Conservation (phyloP, 495 filamentous ascomycete species). For the Apodospora peruviana region DNA sequence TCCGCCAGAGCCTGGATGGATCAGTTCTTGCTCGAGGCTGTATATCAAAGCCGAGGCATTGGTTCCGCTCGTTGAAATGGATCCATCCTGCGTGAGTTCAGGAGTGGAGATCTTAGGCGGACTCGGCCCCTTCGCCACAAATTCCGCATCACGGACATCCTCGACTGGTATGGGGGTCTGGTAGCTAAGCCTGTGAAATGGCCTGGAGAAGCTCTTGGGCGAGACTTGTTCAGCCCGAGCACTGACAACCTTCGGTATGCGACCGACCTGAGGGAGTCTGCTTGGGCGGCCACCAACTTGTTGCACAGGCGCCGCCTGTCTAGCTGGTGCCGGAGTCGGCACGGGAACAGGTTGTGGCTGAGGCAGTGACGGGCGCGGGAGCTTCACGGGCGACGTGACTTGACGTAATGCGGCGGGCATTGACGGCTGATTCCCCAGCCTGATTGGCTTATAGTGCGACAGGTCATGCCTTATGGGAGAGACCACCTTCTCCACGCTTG, state of each 20-base stretch:
- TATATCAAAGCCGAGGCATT: slow-evolving; percentile 19
- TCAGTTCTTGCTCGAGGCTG: slow-evolving; percentile 11
- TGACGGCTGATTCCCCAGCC: background rate
- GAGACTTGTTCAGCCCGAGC: slow-evolving; percentile 65
- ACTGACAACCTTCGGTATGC: slow-evolving; percentile 84
- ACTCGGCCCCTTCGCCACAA: slow-evolving; percentile 43
- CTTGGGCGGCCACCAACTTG: slow-evolving; percentile 29
- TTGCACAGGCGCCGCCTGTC: slow-evolving; percentile 1
- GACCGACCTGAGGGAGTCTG: slow-evolving; percentile 72
- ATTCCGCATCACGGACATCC: slow-evolving; percentile 28
- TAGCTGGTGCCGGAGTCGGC: background rate
- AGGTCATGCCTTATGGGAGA: slow-evolving; percentile 4
- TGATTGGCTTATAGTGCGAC: background rate
- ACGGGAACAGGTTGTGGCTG: background rate
- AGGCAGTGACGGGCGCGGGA: background rate
- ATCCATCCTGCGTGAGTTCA: slow-evolving; percentile 23
- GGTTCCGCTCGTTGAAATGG: slow-evolving; percentile 10
- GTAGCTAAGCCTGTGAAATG: slow-evolving; percentile 37
- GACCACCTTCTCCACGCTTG: background rate
- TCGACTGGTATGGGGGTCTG: slow-evolving; percentile 13
- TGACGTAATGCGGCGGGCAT: no score
- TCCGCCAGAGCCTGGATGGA: slow-evolving; percentile 11
- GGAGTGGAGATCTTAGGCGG: slow-evolving; percentile 36
- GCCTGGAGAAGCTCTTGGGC: slow-evolving; percentile 79
- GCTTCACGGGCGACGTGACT: background rate